These are phyloP conservation scores for Melampsora occidentalis DNA, from an alignment of 1,284 basidiomycete genomes.

Conservation along the genomic window DNA sequence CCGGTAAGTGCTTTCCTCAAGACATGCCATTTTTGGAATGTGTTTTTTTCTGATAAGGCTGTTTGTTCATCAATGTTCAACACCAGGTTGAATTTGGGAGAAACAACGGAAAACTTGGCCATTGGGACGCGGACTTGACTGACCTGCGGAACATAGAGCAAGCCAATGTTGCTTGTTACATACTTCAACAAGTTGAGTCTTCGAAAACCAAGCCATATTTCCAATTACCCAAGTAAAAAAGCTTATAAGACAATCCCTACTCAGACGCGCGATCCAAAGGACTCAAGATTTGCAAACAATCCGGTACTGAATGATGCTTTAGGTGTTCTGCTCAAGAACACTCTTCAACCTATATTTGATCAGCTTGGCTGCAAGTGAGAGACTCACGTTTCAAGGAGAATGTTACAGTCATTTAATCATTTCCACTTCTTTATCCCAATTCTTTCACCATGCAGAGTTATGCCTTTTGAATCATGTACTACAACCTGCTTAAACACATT, in stretches of 20 bases:
- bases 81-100: background rate
- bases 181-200: background rate
- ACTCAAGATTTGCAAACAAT: background rate
- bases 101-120: background rate
- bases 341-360: background rate
- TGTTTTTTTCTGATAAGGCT: too few relatives aligned
- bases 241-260: background rate
- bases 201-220: background rate
- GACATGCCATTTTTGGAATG: background rate
- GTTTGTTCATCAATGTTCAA: background rate
- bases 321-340: background rate
- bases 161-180: conserved; percentile 3
- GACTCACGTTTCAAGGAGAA: too few relatives aligned
- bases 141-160: background rate
- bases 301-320: background rate
- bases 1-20: background rate
- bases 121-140: conserved; percentile 10
- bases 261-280: conserved; percentile 1
- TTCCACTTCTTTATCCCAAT: too few relatives aligned
- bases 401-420: too few relatives aligned
- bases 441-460: too few relatives aligned
- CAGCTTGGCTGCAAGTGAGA: background rate
- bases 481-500: too few relatives aligned
- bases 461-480: too few relatives aligned
- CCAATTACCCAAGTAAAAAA: background rate